phyloP scores from a whole-genome alignment of 805 yeast species.

The Kazachstania psychrophila region DNA sequence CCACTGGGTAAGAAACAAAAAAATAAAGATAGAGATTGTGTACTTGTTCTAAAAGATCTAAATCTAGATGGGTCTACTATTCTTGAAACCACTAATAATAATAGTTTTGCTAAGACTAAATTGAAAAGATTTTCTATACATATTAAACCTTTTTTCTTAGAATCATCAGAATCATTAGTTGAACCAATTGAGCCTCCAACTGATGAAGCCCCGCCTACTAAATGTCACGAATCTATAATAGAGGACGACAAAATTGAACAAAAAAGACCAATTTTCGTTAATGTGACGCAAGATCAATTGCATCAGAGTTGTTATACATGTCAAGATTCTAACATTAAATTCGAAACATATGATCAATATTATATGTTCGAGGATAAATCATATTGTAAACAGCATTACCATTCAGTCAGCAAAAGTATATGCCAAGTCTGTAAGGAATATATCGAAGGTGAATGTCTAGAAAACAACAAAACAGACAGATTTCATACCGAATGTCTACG shows the following conservation, averaged over 20 bases:
- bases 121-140: too few relatives aligned
- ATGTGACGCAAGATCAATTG: slow-evolving; percentile 82
- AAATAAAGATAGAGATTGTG: background rate
- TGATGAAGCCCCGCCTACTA: slow-evolving; percentile 76
- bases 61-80: too few relatives aligned
- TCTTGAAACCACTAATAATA: too few relatives aligned
- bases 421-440: slow-evolving; percentile 66
- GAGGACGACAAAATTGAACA: background rate
- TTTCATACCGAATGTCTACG: slow-evolving; percentile 69
- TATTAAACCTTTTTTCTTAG: background rate
- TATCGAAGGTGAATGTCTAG: slow-evolving; percentile 86
- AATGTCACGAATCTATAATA: slow-evolving; percentile 47
- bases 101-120: too few relatives aligned
- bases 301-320: slow-evolving; percentile 82
- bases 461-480: slow-evolving; percentile 57
- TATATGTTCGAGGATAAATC: slow-evolving; percentile 76
- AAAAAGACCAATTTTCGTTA: slow-evolving; percentile 2
- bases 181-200: slow-evolving; percentile 33
- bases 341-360: slow-evolving; percentile 53
- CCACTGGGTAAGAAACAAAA: background rate
- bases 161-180: background rate
- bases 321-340: slow-evolving; percentile 46
- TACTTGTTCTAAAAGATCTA: background rate
- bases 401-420: slow-evolving; percentile 60
- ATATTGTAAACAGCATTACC: slow-evolving; percentile 71